Percentiles rank a stretch among this genome's conserved stretches.
Evolutionary conservation across 208 protist genomes (phyloP).

Genomic region (Porcisia deanei): DNA sequence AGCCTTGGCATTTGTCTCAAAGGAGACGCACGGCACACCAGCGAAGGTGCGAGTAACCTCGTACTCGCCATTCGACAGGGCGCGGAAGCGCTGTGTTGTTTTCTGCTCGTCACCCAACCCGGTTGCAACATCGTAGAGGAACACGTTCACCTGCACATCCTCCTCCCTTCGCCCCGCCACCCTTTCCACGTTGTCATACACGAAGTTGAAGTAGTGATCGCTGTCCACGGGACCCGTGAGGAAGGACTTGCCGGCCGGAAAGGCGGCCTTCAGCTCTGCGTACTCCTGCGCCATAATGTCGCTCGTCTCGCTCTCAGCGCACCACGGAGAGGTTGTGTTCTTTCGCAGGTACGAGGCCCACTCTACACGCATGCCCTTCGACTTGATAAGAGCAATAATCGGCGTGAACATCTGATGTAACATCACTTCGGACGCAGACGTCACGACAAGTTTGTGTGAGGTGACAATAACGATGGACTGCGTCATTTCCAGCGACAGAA

Average conservation of each 20-base stretch:
- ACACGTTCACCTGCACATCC: constrained; percentile 82
- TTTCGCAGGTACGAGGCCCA: constrained; percentile 88
- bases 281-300: constrained; percentile 91
- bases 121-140: constrained; percentile 61
- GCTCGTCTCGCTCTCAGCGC: constrained; percentile 46
- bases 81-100: constrained; percentile 33
- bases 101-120: constrained; percentile 23
- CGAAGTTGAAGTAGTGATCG: constrained; percentile 88
- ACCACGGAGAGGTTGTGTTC: constrained; percentile 80
- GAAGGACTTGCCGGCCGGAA: constrained; percentile 76
- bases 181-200: constrained; percentile 74
- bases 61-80: constrained; percentile 50
- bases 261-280: constrained; percentile 79
- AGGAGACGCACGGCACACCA: constrained; percentile 48
- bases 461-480: constrained; percentile 56
- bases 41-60: constrained; percentile 67
- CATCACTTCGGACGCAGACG: constrained; percentile 51
- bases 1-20: constrained; percentile 70
- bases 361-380: constrained; percentile 45
- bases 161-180: constrained; percentile 33
- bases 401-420: constrained; percentile 65
- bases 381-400: constrained; percentile 37
- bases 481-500: constrained; percentile 51
- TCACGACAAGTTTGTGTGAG: constrained; percentile 49
- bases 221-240: constrained; percentile 84